Percentiles rank a stretch among this genome's conserved stretches.
Conservation (phyloP, 495 filamentous ascomycete genomes). For the Penicillium paradoxum region DNA sequence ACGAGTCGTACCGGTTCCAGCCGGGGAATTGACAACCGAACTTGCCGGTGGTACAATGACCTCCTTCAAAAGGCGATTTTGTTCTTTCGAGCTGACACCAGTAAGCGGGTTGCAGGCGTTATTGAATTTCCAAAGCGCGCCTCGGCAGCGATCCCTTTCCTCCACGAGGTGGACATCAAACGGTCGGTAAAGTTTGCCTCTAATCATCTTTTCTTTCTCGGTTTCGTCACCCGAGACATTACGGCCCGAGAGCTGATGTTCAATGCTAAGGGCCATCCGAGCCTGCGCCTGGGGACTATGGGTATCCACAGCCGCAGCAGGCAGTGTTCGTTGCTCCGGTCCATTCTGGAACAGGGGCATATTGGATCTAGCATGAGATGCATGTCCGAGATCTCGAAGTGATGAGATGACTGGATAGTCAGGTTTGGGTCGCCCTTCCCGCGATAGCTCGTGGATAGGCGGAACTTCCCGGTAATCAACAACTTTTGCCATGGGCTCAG, state of each 20-base stretch:
- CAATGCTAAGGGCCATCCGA: conserved; percentile 43
- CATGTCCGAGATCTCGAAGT: conserved; percentile 40
- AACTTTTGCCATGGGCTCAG: conserved; percentile 36
- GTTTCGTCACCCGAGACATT: conserved; percentile 43
- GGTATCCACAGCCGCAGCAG: conserved; percentile 31
- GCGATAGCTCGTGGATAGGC: conserved; percentile 40
- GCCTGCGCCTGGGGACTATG: conserved; percentile 44
- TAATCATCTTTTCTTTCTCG: conserved; percentile 93
- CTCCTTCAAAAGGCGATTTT: conserved; percentile 72
- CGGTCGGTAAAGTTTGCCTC: conserved; percentile 73
- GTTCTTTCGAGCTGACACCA: conserved; percentile 72
- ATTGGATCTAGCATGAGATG: conserved; percentile 31
- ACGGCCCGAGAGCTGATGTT: conserved; percentile 38
- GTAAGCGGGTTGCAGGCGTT: conserved; percentile 75
- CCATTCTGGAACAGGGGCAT: conserved; percentile 35
- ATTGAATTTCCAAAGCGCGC: conserved; percentile 84
- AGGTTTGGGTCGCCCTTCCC: conserved; percentile 36
- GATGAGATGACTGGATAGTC: conserved; percentile 43
- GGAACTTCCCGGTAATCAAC: conserved; percentile 42
- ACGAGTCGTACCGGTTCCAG: conserved; percentile 31
- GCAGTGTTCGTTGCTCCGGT: conserved; percentile 35
- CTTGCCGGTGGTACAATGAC: conserved; percentile 51
- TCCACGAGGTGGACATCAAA: conserved; percentile 72
- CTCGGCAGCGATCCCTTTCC: conserved; percentile 82
- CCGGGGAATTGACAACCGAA: conserved; percentile 44